These are phyloP conservation scores for Vigna hirtella DNA, from an alignment of 306 rosid genomes.

Conservation along the genomic window DNA sequence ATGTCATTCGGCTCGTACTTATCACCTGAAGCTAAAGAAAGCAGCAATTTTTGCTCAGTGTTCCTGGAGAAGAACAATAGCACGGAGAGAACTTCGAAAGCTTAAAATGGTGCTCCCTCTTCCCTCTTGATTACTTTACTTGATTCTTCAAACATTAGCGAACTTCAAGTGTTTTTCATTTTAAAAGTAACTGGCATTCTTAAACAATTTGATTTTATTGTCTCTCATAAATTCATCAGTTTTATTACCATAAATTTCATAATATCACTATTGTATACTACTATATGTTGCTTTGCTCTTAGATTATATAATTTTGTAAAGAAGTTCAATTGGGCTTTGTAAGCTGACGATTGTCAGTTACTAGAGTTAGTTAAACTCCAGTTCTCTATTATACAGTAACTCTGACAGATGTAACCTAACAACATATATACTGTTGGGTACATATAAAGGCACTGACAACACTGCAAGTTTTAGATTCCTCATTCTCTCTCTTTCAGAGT, in stretches of 20 bases:
- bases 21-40: conserved; percentile 55
- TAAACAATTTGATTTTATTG: background rate
- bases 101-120: conserved; percentile 69
- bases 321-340: background rate
- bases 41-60: conserved; percentile 71
- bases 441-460: background rate
- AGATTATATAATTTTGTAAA: background rate
- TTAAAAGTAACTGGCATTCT: conserved; percentile 24
- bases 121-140: conserved; percentile 18
- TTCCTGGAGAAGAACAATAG: conserved; percentile 70
- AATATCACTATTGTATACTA: background rate
- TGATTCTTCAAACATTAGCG: conserved; percentile 27
- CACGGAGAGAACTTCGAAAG: conserved; percentile 70
- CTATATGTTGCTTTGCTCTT: background rate
- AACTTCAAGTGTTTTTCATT: conserved; percentile 18
- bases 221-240: background rate
- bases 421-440: background rate
- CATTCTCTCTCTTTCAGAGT: background rate
- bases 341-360: too few relatives aligned
- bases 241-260: background rate
- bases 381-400: too few relatives aligned
- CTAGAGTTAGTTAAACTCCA: too few relatives aligned
- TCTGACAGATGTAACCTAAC: background rate
- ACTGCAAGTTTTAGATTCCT: background rate
- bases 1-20: conserved; percentile 46